These are phyloP conservation scores for Paraconiothyrium brasiliense DNA, from an alignment of 2,329 filamentous ascomycete genomes.

Conservation along the genomic window DNA sequence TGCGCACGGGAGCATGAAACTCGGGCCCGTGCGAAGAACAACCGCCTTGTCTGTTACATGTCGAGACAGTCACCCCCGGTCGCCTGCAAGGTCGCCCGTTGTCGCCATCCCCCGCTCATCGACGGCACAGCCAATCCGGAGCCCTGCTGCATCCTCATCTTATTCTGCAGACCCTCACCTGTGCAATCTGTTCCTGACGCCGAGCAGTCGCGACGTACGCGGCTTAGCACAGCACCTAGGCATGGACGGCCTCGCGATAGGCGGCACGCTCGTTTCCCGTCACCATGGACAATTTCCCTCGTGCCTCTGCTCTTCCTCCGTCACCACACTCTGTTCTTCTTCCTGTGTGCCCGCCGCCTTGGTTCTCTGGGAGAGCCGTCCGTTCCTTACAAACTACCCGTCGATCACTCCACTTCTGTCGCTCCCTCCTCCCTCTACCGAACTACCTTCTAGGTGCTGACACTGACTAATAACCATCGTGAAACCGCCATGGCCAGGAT, in stretches of 20 bases:
- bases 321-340: conserved; percentile 27
- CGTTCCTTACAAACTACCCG: conserved; percentile 46
- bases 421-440: conserved; percentile 33
- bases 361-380: conserved; percentile 51
- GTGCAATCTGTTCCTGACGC: conserved; percentile 49
- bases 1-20: conserved; percentile 31
- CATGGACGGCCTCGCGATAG: conserved; percentile 37
- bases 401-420: conserved; percentile 26
- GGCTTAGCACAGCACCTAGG: conserved; percentile 36
- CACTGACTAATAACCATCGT: conserved; percentile 41
- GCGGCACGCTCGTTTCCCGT: conserved; percentile 36
- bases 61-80: conserved; percentile 30
- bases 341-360: conserved; percentile 33
- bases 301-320: conserved; percentile 28
- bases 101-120: conserved; percentile 30
- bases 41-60: conserved; percentile 30
- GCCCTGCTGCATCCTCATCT: conserved; percentile 21
- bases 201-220: conserved; percentile 30
- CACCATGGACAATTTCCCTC: conserved; percentile 28
- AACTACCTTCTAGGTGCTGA: conserved; percentile 27
- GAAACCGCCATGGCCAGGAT: conserved; percentile 52
- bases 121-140: conserved; percentile 35
- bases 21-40: conserved; percentile 40
- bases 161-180: conserved; percentile 34
- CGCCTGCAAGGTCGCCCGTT: conserved; percentile 36